Conservation (phyloP, 371 early-diverging fungal species). For the Syncephalastrum sp. region DNA sequence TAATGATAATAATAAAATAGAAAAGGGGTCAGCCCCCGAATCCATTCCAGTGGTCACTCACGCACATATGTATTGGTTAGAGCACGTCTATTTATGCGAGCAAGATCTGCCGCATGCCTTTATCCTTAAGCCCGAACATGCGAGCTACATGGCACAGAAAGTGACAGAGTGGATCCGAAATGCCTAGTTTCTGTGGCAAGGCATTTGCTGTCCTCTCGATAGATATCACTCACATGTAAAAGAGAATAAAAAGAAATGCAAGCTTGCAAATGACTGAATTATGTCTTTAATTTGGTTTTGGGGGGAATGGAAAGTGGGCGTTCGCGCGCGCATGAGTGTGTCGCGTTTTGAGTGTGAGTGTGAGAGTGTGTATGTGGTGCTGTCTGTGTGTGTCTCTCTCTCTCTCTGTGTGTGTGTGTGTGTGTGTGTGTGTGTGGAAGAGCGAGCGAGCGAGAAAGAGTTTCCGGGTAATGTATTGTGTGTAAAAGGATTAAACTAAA, state of each 20-base stretch:
- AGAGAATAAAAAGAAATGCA: too few species aligned
- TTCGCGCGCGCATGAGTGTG: too few species aligned
- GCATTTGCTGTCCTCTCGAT: too few species aligned
- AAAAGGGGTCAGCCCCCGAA: not conserved
- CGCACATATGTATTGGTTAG: constrained; percentile 13
- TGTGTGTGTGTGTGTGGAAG: constrained; percentile 1
- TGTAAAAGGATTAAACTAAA: constrained; percentile 33
- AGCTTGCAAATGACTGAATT: too few species aligned
- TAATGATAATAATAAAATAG: not conserved
- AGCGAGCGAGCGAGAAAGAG: too few species aligned
- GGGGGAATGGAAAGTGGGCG: too few species aligned
- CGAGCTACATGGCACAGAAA: constrained; percentile 37
- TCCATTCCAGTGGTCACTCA: not conserved
- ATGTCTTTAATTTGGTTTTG: too few species aligned
- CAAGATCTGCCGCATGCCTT: constrained; percentile 78
- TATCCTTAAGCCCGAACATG: constrained; percentile 46
- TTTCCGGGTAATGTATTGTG: not conserved
- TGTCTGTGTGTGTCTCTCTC: too few species aligned
- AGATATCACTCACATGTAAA: too few species aligned
- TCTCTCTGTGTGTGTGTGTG: too few species aligned
- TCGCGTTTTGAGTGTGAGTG: too few species aligned
- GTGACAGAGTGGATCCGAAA: constrained; percentile 8
- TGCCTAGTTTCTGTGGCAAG: not conserved
- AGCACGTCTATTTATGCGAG: constrained; percentile 56
- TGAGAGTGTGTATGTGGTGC: too few species aligned